A percentile compares a stretch with the other conserved stretches of the same genome.
Evolutionary conservation across 2,329 filamentous ascomycete genomes (phyloP).

Genomic region (Phialemoniopsis sp.): DNA sequence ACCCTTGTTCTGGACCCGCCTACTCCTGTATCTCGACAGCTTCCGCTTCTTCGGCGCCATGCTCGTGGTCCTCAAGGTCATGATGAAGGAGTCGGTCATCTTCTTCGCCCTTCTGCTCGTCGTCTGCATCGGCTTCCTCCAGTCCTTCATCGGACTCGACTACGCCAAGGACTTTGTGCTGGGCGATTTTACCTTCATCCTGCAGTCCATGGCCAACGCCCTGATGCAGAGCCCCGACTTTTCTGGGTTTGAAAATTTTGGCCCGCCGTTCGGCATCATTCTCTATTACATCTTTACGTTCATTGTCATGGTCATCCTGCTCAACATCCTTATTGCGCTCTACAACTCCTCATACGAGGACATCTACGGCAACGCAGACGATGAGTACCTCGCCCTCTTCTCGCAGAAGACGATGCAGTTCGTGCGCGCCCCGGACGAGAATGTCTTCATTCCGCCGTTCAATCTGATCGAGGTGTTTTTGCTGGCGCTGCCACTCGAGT

Average conservation of each 20-base stretch:
- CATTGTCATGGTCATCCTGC: constrained; percentile 72
- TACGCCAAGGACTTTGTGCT: constrained; percentile 69
- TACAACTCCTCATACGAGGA: constrained; percentile 97
- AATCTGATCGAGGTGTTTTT: constrained; percentile 87
- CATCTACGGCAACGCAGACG: constrained; percentile 87
- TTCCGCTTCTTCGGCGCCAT: constrained; percentile 97
- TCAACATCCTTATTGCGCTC: constrained; percentile 95
- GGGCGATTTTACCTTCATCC: constrained; percentile 68
- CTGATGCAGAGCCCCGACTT: constrained; percentile 94
- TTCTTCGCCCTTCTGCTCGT: constrained; percentile 90
- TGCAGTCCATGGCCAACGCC: constrained; percentile 81
- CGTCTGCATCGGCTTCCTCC: constrained; percentile 81
- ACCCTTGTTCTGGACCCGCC: constrained; percentile 93
- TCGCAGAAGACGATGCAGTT: constrained; percentile 95
- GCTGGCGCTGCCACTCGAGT: constrained; percentile 80
- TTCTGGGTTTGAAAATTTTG: constrained; percentile 80
- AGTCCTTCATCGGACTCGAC: constrained; percentile 91
- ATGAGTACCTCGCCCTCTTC: constrained; percentile 93
- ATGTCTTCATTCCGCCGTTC: constrained; percentile 94
- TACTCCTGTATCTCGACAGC: constrained; percentile 89
- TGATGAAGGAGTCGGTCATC: constrained; percentile 92
- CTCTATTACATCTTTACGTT: constrained; percentile 99
- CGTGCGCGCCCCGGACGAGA: constrained; percentile 93
- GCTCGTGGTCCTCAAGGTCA: constrained; percentile 92
- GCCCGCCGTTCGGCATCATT: constrained; percentile 87